Conservation (phyloP, 2,329 filamentous ascomycete genomes). For the Pseudopithomyces maydicus region DNA sequence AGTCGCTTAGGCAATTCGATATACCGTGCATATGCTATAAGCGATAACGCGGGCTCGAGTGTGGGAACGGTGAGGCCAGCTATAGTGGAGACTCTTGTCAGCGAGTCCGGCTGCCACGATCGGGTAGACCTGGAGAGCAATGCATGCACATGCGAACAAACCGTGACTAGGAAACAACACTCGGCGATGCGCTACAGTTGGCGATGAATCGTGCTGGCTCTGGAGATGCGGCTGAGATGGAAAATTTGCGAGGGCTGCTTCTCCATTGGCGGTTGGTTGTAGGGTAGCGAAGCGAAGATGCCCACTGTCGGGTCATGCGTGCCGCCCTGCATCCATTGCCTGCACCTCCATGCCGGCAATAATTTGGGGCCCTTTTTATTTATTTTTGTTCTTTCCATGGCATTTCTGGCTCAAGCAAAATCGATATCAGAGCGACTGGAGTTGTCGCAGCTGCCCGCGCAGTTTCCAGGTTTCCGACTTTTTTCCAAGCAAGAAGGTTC, state of each 20-base stretch:
- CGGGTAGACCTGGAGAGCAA: too few species aligned
- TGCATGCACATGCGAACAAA: neutral
- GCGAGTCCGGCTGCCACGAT: too few species aligned
- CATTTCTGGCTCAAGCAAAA: neutral
- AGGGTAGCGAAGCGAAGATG: neutral
- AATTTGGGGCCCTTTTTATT: too few species aligned
- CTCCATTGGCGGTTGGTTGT: neutral
- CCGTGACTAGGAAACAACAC: neutral
- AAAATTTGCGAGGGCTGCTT: conserved; percentile 18
- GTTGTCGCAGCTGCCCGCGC: too few species aligned
- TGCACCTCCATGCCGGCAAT: neutral
- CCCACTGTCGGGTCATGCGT: neutral
- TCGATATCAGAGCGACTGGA: neutral
- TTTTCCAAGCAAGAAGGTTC: too few species aligned
- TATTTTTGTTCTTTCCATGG: neutral
- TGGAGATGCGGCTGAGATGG: conserved; percentile 11
- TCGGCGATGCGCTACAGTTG: neutral
- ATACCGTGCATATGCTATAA: conserved; percentile 26
- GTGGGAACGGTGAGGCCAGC: neutral
- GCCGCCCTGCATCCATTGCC: neutral
- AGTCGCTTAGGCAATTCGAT: conserved; percentile 20
- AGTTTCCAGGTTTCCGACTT: too few species aligned
- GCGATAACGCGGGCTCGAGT: neutral
- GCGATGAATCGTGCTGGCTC: neutral
- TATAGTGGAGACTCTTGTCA: neutral